Evolutionary conservation across 257 asterid genomes (phyloP).

Genomic region (Anisodus tanguticus): DNA sequence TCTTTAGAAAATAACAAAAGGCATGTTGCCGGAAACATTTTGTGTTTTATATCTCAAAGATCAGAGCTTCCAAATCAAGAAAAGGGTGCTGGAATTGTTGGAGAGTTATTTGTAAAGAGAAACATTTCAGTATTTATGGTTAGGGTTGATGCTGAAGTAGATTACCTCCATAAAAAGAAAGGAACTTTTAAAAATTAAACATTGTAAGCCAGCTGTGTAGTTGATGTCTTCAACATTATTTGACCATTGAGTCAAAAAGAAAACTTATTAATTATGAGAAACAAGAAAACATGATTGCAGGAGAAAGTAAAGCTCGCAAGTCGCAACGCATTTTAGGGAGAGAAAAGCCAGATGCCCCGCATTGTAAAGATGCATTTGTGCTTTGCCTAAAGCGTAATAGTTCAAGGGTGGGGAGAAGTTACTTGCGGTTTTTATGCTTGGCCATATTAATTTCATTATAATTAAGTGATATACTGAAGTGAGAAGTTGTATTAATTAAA

Average conservation of each 20-base stretch:
- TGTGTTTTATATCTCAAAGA: not conserved
- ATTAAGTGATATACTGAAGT: too few species aligned
- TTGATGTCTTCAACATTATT: not conserved
- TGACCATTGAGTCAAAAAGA: not conserved
- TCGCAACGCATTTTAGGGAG: not conserved
- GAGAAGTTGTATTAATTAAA: not conserved
- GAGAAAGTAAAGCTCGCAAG: not conserved
- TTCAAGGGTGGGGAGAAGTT: not conserved
- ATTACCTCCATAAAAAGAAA: not conserved
- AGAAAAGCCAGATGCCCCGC: not conserved
- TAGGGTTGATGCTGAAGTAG: not conserved
- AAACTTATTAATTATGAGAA: not conserved
- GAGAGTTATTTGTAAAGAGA: not conserved
- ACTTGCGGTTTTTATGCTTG: not conserved
- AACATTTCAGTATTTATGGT: not conserved
- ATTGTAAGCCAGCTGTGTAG: constrained; percentile 18
- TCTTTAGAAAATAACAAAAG: constrained; percentile 31
- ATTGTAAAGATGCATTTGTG: not conserved
- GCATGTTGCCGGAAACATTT: constrained; percentile 12
- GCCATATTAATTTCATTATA: too few species aligned
- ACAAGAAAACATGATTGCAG: constrained; percentile 1
- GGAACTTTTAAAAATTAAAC: not conserved
- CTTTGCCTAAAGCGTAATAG: not conserved
- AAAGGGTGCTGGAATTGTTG: not conserved
- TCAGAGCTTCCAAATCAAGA: not conserved